phyloP scores from a whole-genome alignment of 257 asterid species.

The Galeopsis tetrahit region DNA sequence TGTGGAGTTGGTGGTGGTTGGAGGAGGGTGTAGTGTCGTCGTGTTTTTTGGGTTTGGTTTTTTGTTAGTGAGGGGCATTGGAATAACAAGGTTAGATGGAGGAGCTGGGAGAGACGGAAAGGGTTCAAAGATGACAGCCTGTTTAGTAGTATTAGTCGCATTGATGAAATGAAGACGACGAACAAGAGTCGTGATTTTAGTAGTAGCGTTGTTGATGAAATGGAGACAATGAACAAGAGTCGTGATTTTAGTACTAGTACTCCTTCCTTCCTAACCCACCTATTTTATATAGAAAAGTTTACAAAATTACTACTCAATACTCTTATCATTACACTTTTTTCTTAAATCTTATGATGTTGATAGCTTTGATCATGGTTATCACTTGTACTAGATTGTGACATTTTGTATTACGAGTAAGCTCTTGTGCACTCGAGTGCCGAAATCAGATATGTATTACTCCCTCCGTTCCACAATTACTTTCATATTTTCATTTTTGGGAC shows the following conservation, averaged over 20 bases:
- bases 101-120: conserved; percentile 34
- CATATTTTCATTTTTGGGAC: too few species aligned
- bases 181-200: conserved; percentile 39
- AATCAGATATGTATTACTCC: too few species aligned
- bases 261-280: too few species aligned
- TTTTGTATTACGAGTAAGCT: too few species aligned
- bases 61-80: conserved; percentile 47
- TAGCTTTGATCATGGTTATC: conserved; percentile 65
- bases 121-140: conserved; percentile 42
- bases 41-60: conserved; percentile 49
- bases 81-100: conserved; percentile 49
- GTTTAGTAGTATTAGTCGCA: conserved; percentile 39
- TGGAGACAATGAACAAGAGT: too few species aligned
- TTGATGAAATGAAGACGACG: conserved; percentile 42
- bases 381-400: conserved; percentile 38
- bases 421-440: too few species aligned
- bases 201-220: neutral
- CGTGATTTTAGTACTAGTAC: too few species aligned
- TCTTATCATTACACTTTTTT: too few species aligned
- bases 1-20: conserved; percentile 42
- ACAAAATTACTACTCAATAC: too few species aligned
- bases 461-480: too few species aligned
- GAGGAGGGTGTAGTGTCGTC: conserved; percentile 49
- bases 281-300: too few species aligned
- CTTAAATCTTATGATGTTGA: conserved; percentile 61